Base-by-base conservation (phyloP, 805 yeast species). In the Saccharomycopsis olivae region DNA sequence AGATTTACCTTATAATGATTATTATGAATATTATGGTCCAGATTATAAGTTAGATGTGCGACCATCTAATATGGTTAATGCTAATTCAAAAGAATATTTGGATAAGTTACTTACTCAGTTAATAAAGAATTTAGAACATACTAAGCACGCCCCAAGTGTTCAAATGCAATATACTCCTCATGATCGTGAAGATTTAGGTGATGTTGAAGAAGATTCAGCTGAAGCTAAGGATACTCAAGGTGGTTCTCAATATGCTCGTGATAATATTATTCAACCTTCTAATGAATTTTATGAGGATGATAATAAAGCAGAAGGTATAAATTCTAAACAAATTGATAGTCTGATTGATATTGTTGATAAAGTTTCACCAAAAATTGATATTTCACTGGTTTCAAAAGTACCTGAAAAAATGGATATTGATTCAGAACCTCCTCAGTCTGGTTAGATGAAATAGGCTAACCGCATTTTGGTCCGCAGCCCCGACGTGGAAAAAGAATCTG, bases 71-170 rank as follows among this genome's bases (percentile, higher is more conserved):
- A 89, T 89, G 97, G 84, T 82, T 64, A 89, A 89, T 61, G 95
- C 95, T 38, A 89, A 89, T 61, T 75, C 89, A 18, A 89, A 94
- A 18, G 96, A 88, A 58, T 89, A 87, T 56, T 67, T 89, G 52
- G 85, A 86, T 60, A 82, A 85, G 59, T 78, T 89, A 38, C 64
- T 86, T 53, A 70, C 83, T 10, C 83, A 80, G 52, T 82, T 89
- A 39, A 69, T 81, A 39, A 65, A 73, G 44, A 87, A 84, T 61
- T 65, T 89, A 54, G 94, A 86, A 52, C 75, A 83, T 52, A 86
- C 96, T n/a, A 79, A 83, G 59, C 86, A 80, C 60, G 95, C 96
- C 0, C 98, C 98, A n/a, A 82, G 95, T 39, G 96, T 89, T 25
- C 97, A 89, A 61, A 73, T 86, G 77, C 80, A 84, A 50, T 72